phyloP scores from a whole-genome alignment of 176 grass and related monocot species.

The Echinochloa phyllopogon region DNA sequence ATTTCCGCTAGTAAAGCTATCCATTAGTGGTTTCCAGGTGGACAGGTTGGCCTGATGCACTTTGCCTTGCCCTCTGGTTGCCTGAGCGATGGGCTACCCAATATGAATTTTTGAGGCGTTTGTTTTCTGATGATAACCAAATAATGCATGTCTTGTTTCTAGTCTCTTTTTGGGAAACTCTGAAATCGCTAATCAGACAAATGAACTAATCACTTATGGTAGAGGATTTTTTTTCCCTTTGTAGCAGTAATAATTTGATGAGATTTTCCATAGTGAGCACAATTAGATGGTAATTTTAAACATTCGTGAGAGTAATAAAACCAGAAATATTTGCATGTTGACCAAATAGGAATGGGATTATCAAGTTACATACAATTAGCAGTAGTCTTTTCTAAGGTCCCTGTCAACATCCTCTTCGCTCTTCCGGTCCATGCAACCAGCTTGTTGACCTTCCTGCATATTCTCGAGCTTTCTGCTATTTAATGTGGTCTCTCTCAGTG shows the following conservation, averaged over 20 bases:
- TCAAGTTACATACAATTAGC: background rate
- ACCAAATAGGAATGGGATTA: background rate
- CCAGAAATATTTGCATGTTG: constrained; percentile 3
- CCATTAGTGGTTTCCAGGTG: constrained; percentile 40
- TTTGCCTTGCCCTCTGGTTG: constrained; percentile 20
- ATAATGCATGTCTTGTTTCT: background rate
- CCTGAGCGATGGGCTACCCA: background rate
- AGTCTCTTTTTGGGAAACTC: background rate
- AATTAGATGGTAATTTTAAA: background rate
- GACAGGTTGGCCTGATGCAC: constrained; percentile 23
- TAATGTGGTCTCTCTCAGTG: constrained; percentile 31
- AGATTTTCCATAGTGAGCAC: background rate
- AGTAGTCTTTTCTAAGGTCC: background rate
- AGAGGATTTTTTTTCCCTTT: no score
- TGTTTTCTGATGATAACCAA: background rate
- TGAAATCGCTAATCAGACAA: background rate
- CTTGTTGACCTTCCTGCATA: constrained; percentile 29
- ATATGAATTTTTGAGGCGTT: background rate
- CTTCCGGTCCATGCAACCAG: background rate
- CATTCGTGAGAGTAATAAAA: background rate
- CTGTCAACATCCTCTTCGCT: constrained; percentile 7
- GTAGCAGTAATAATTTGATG: background rate
- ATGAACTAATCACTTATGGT: background rate
- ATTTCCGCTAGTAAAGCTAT: constrained; percentile 40
- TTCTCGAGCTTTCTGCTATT: constrained; percentile 28